Evolutionary conservation across 2,329 filamentous ascomycete species (phyloP), one percentile per base, ranked within the genome.

Genomic region (Ceratocystis huliohia): DNA sequence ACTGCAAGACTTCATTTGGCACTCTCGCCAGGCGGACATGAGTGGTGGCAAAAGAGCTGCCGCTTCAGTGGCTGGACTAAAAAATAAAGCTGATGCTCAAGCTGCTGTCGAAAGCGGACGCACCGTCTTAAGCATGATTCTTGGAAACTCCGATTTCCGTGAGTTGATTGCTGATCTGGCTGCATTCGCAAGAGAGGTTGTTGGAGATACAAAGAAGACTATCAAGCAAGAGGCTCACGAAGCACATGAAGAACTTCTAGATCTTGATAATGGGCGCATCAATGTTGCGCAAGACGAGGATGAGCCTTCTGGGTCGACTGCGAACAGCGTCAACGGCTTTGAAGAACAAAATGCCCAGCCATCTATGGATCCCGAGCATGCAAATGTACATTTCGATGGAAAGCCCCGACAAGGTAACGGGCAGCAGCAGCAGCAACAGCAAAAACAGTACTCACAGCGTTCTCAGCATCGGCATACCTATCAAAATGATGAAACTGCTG

Each of bases 1-100:
- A 74, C 84, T 97, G 20, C 93, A 97, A 74, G 90, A 96, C 72
- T 89, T 96, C 69, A 80, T 96, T 48, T 96, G 91, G 91, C 91
- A 87, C 71, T 75, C 96, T 61, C 79, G 85, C 69, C 88, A 89
- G 73, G 86, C 90, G n/a, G 82, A 83, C 44, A 78, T 94, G 5
- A 82, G 82, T 1, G 76, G 93, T 2, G 86, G 92, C 71, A 79
- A 85, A 1, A 79, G 83, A 20, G 82, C 89, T 68, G 77, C 92
- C 57, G 80, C 82, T 1, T 76, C 82, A 62, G 87, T 85, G 2
- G 80, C 80, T 62, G 81, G 81, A 70, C 83, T 83, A 20, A 88
- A 85, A 74, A 80, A 82, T 3, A 86, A 83, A 71, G 88, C 88
- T 22, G 86, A 93, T 75, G 84, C 85, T 20, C 45, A 76, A 63